These are phyloP conservation scores for Populus davidiana DNA, from an alignment of 345 rosid species.

Conservation along the genomic window DNA sequence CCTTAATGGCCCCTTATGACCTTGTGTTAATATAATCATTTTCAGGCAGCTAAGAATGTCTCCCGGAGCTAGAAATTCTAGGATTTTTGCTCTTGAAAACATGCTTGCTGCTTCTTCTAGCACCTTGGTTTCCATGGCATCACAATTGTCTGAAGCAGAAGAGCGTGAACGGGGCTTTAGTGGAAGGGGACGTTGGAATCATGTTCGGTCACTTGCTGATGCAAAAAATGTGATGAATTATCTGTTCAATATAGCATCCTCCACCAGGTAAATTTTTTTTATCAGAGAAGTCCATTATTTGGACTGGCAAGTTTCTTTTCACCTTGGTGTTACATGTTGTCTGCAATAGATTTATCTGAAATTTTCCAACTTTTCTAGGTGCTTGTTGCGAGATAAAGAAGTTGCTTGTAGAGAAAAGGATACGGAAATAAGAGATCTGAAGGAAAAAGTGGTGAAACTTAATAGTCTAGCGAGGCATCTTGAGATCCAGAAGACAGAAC, in stretches of 20 bases:
- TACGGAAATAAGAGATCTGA: slow-evolving; percentile 58
- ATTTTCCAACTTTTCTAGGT: slow-evolving; percentile 44
- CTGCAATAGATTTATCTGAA: background rate
- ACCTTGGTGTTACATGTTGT: background rate
- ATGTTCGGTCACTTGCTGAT: slow-evolving; percentile 81
- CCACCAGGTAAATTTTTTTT: slow-evolving; percentile 56
- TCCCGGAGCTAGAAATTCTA: slow-evolving; percentile 94
- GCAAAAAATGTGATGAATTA: slow-evolving; percentile 82
- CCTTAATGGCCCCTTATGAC: background rate
- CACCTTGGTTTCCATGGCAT: slow-evolving; percentile 90
- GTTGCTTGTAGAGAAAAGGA: slow-evolving; percentile 75
- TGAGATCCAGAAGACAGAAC: slow-evolving; percentile 64
- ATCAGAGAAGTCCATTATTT: background rate
- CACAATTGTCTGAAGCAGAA: slow-evolving; percentile 96
- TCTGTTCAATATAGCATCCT: slow-evolving; percentile 79
- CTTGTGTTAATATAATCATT: background rate
- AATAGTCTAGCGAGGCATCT: slow-evolving; percentile 52
- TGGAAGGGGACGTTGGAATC: slow-evolving; percentile 98
- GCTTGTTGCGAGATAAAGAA: slow-evolving; percentile 75
- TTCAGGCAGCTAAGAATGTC: slow-evolving; percentile 42
- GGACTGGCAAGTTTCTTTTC: background rate
- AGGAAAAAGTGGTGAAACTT: slow-evolving; percentile 68
- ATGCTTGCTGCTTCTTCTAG: slow-evolving; percentile 90
- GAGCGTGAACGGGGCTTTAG: slow-evolving; percentile 82
- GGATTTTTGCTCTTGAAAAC: slow-evolving; percentile 90